Base-by-base conservation (phyloP, 2,329 filamentous ascomycete genomes). In the Colletotrichum eremochloae region DNA sequence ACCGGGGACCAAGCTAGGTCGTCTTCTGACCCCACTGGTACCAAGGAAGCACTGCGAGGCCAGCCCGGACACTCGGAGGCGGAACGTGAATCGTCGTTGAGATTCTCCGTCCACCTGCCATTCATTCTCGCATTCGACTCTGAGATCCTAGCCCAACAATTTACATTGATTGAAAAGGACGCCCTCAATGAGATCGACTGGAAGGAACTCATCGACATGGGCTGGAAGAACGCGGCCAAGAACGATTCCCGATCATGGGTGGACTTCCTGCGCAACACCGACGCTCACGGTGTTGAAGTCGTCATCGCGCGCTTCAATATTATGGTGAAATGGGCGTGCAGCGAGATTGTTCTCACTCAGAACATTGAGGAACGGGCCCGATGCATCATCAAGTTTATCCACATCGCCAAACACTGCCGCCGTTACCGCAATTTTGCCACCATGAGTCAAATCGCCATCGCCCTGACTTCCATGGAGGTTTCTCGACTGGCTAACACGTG, bases 301-400 rank as follows among this genome's bases (percentile, higher is more conserved):
- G 93, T 95, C 60, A 93, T 96, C 80, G 93, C 94, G 11, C 91
- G 94, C 61, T 96, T 96, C 85, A 96, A 96, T 80, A 89, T 96
- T 74, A 93, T 96, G 84, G 93, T 95, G 73, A 96, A 96, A 80
- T 96, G 94, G 94, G 92, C 90, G 38, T 88, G 95, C 38, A 96
- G 93, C 1, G 93, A 96, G 80, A 89, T 93, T 75, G 88, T 96
- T 11, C 86, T 96, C 60, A 96, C 93, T 0, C 89, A 92, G 75
- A 85, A 91, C 68, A 82, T 92, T 14, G 89, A 92, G 73, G 94
- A 96, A 81, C 88, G 94, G 64, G 93, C 93, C 31, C 86, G 91
- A 48, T 94, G 92, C 79, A 90, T 96, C 74, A 91, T 93, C 81
- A 96, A 96, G 81, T 92, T 89, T 79, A 93, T 96, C 71, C 94